phyloP scores from a whole-genome alignment of 176 grass and related monocot species.

The Aegilops umbellulata region DNA sequence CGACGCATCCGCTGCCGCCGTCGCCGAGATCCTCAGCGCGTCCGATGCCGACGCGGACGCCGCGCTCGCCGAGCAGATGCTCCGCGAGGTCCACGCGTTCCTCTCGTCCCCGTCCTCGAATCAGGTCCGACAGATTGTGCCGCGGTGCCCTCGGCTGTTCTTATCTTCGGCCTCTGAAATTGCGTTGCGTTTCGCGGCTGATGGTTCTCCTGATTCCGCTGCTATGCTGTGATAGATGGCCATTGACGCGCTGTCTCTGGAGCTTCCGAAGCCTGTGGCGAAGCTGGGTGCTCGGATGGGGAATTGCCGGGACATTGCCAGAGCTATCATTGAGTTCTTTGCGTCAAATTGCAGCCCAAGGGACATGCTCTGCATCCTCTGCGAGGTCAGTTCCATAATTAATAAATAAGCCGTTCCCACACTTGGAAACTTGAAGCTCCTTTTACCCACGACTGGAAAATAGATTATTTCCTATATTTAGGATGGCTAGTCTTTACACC shows the following conservation, averaged over 20 bases:
- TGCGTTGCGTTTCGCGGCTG: background rate
- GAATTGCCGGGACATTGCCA: constrained; percentile 28
- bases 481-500: background rate
- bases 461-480: background rate
- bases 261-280: constrained; percentile 56
- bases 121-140: constrained; percentile 35
- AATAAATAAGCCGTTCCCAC: background rate
- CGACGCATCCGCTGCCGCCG: background rate
- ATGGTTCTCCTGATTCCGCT: background rate
- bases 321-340: constrained; percentile 35
- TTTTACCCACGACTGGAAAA: background rate
- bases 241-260: constrained; percentile 62
- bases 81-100: constrained; percentile 46
- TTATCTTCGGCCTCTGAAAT: background rate
- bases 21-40: constrained; percentile 15
- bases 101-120: constrained; percentile 40
- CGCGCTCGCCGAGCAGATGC: constrained; percentile 31
- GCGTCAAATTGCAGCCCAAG: constrained; percentile 51
- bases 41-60: background rate
- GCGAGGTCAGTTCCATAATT: constrained; percentile 42
- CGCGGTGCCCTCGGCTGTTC: background rate
- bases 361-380: constrained; percentile 70
- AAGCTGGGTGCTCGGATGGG: constrained; percentile 39
- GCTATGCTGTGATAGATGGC: constrained; percentile 30
- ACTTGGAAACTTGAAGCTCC: background rate